Conservation (phyloP, 2,329 filamentous ascomycete genomes). For the Alternaria sp. region DNA sequence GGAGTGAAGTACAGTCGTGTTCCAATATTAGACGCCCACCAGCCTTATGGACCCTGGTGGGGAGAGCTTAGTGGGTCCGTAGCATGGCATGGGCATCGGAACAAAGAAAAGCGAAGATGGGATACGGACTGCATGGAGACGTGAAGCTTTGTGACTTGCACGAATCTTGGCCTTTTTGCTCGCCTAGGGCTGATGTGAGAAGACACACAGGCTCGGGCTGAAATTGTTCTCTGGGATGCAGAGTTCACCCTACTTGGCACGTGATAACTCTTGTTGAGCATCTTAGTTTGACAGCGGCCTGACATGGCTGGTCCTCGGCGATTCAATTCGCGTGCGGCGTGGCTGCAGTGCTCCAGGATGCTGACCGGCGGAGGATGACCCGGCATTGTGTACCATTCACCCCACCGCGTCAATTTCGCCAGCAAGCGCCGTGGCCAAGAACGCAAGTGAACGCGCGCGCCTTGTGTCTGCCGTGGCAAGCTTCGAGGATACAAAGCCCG, state of each 20-base stretch:
- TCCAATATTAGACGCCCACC: conserved; percentile 16
- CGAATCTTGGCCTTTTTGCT: not conserved
- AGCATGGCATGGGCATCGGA: conserved; percentile 1
- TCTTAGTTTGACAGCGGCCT: conserved; percentile 6
- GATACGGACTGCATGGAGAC: not conserved
- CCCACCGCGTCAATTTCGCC: conserved; percentile 21
- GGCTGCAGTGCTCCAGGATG: conserved; percentile 6
- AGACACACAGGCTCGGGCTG: conserved; percentile 14
- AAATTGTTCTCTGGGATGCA: conserved; percentile 9
- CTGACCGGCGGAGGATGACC: conserved; percentile 24
- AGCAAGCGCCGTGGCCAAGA: conserved; percentile 13
- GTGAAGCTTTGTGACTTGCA: not conserved
- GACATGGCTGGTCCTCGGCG: conserved; percentile 17
- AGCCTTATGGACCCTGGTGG: conserved; percentile 18
- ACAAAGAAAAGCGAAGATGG: conserved; percentile 10
- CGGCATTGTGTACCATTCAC: conserved; percentile 20
- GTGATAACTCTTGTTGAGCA: conserved; percentile 6
- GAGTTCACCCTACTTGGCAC: conserved; percentile 5
- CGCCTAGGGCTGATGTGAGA: conserved; percentile 24
- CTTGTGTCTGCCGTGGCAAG: conserved; percentile 8
- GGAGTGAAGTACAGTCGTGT: not conserved
- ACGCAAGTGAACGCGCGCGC: conserved; percentile 2
- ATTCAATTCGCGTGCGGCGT: conserved; percentile 8
- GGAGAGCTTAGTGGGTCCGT: conserved; percentile 12
- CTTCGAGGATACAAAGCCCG: conserved; percentile 7